Percentiles rank a stretch among this genome's conserved stretches.
Conservation (phyloP, 2,329 filamentous ascomycete genomes). For the Pseudocercospora vitis region DNA sequence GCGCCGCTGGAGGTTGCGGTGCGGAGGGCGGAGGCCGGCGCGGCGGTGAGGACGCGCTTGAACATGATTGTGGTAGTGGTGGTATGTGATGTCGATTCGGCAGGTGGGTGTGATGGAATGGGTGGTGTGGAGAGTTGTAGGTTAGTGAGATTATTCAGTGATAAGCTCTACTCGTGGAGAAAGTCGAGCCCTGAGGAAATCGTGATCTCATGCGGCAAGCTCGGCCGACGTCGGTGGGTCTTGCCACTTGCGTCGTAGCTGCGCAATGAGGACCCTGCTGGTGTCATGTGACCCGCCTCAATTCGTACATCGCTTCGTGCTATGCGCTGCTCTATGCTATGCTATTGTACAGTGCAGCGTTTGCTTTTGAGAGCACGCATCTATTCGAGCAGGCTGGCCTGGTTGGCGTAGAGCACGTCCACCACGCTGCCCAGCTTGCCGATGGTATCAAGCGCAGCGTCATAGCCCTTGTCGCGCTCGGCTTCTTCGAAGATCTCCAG, state of each 20-base stretch:
- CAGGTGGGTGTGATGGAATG: slow-evolving; percentile 8
- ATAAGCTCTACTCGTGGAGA: slow-evolving; percentile 4
- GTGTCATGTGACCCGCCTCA: too few relatives aligned
- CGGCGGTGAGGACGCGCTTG: slow-evolving; percentile 55
- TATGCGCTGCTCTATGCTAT: slow-evolving; percentile 17
- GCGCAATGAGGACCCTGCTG: too few relatives aligned
- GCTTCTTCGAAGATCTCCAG: slow-evolving; percentile 97
- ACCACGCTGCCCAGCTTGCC: slow-evolving; percentile 97
- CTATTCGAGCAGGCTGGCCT: slow-evolving; percentile 91
- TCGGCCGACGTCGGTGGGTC: background rate
- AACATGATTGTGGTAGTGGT: slow-evolving; percentile 51
- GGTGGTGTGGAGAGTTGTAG: background rate
- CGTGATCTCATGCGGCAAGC: background rate
- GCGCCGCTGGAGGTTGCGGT: slow-evolving; percentile 52
- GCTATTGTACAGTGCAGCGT: slow-evolving; percentile 20
- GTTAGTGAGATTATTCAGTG: background rate
- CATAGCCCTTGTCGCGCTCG: slow-evolving; percentile 88
- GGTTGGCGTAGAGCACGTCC: slow-evolving; percentile 95
- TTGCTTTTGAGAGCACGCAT: background rate
- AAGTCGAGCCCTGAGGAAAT: background rate
- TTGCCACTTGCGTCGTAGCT: background rate
- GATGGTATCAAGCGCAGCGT: slow-evolving; percentile 89
- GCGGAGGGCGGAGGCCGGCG: slow-evolving; percentile 54
- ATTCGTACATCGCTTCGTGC: slow-evolving; percentile 4
- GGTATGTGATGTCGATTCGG: slow-evolving; percentile 1